Conservation (phyloP, 139 green algal species). For the Chlamydomonas sp. region DNA sequence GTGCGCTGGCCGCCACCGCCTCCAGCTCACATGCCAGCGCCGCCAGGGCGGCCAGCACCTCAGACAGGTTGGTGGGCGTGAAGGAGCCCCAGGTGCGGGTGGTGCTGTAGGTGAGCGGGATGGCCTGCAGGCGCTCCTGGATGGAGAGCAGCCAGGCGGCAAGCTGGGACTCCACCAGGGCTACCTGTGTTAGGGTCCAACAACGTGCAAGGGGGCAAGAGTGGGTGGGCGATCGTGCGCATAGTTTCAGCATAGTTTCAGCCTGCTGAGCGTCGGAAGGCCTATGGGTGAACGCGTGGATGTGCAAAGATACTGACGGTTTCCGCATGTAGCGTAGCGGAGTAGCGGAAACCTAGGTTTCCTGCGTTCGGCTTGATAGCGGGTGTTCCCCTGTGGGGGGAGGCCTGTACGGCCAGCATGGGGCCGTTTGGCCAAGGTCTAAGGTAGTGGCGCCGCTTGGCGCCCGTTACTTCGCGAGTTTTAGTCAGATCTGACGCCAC, state of each 20-base stretch:
- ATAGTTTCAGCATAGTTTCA: not conserved
- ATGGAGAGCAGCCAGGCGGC: conserved; percentile 15
- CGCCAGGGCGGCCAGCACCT: conserved; percentile 39
- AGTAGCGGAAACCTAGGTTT: too few species aligned
- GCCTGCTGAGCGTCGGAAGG: too few species aligned
- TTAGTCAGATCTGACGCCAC: too few species aligned
- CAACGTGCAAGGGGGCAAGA: not conserved
- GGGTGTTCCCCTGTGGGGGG: too few species aligned
- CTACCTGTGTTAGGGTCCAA: not conserved
- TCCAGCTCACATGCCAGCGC: conserved; percentile 30
- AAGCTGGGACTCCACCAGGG: conserved; percentile 37
- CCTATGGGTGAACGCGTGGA: too few species aligned
- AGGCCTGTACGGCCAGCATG: too few species aligned
- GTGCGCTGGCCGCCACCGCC: conserved; percentile 25
- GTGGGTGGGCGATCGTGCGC: not conserved
- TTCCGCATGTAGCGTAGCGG: too few species aligned
- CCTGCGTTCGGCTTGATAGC: too few species aligned
- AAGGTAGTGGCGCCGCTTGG: too few species aligned
- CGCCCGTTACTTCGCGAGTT: too few species aligned
- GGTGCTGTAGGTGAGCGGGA: conserved; percentile 21
- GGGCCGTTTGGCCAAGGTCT: too few species aligned
- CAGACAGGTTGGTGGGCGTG: conserved; percentile 41
- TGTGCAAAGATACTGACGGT: too few species aligned
- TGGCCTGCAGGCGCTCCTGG: conserved; percentile 9
- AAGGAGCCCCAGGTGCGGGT: conserved; percentile 41